These are phyloP conservation scores for Cryptosporidium parvum DNA, from an alignment of 169 alveolate species.

Conservation along the genomic window DNA sequence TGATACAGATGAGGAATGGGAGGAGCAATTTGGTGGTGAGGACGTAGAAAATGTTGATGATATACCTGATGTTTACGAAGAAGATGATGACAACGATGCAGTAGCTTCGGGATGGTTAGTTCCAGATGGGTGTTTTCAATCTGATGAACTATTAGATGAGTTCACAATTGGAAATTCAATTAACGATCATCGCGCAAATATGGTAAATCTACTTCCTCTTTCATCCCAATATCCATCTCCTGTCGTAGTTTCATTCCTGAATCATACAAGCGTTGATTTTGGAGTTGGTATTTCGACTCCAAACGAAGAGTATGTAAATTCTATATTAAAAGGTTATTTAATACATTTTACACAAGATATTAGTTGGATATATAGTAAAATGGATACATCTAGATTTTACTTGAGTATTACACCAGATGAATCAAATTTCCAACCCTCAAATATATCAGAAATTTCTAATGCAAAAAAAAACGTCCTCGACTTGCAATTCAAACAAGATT, in stretches of 20 bases:
- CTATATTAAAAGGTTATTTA: conserved; percentile 8
- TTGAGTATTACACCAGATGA: conserved; percentile 1
- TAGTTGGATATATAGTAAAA: conserved; percentile 37
- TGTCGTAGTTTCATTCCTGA: conserved; percentile 42
- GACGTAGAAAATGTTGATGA: conserved; percentile 69
- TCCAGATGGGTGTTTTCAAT: conserved; percentile 70
- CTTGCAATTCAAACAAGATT: conserved; percentile 17
- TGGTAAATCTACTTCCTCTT: conserved; percentile 12
- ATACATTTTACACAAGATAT: conserved; percentile 30
- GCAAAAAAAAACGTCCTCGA: neutral
- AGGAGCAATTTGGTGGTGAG: conserved; percentile 74
- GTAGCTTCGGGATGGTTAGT: conserved; percentile 74
- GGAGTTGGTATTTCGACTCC: conserved; percentile 68
- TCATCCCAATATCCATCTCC: conserved; percentile 45
- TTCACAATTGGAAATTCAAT: neutral
- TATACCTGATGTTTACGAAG: conserved; percentile 27
- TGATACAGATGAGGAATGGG: conserved; percentile 76
- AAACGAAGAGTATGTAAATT: conserved; percentile 9
- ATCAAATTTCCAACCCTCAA: neutral
- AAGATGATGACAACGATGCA: conserved; percentile 73
- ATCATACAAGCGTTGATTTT: conserved; percentile 44
- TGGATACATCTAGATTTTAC: neutral
- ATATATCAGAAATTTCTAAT: neutral
- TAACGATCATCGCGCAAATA: neutral
- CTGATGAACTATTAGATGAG: conserved; percentile 58